A percentile compares a stretch with the other conserved stretches of the same genome.
Conservation (phyloP, 2,329 filamentous ascomycete genomes). For the Ceratocystis huliohia region DNA sequence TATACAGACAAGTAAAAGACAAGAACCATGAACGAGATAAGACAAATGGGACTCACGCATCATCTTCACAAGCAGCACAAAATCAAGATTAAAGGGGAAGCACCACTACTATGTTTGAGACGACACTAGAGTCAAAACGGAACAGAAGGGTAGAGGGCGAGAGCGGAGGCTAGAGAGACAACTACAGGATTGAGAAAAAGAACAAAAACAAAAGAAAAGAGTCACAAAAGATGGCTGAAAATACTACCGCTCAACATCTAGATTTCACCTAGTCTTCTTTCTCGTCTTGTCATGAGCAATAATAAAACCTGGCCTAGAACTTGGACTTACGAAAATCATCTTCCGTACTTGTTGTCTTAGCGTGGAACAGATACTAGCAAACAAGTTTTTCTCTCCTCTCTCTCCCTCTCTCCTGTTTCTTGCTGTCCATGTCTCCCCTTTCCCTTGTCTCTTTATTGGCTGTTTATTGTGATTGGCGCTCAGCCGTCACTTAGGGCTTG, state of each 20-base stretch:
- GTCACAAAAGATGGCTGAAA: neutral
- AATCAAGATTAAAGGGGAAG: slow-evolving; percentile 8
- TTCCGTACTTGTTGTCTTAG: neutral
- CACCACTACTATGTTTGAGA: slow-evolving; percentile 8
- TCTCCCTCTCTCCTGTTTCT: neutral
- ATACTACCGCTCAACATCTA: no score
- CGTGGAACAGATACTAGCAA: neutral
- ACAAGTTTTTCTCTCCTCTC: neutral
- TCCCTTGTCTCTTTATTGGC: neutral
- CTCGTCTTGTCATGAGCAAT: neutral
- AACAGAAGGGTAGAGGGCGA: neutral
- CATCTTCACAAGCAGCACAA: neutral
- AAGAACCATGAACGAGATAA: neutral
- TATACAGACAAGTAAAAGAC: no score
- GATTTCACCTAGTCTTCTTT: no score
- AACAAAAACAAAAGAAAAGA: neutral
- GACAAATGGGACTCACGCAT: neutral
- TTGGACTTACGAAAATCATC: neutral
- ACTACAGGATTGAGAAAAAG: neutral
- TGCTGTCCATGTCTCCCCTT: neutral
- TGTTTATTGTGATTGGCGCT: neutral
- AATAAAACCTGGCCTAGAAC: no score
- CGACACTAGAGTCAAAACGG: slow-evolving; percentile 2
- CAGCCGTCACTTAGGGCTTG: neutral
- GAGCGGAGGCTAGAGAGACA: neutral